Evolutionary conservation across 164 flowering plant species (phyloP).

Genomic region (Tinospora cordifolia): DNA sequence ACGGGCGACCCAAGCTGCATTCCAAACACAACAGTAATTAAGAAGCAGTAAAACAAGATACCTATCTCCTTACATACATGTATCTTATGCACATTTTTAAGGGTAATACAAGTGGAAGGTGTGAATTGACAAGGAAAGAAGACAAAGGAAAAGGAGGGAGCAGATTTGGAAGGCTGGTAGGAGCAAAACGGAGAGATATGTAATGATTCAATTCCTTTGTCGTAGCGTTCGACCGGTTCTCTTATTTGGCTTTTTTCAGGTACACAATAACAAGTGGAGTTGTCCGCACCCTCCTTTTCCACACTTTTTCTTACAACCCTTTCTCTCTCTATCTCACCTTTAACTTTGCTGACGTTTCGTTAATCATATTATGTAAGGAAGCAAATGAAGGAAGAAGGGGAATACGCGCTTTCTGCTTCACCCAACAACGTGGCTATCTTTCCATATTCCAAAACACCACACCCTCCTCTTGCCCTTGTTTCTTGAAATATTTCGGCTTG

Average conservation of each 20-base stretch:
- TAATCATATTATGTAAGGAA: background rate
- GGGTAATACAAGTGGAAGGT: no score
- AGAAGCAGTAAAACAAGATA: no score
- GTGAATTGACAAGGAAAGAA: no score
- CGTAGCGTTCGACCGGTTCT: background rate
- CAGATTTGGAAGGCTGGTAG: background rate
- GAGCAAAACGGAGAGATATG: background rate
- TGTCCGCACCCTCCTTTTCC: background rate
- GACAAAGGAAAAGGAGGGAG: no score
- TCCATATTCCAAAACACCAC: no score
- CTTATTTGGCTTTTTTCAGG: background rate
- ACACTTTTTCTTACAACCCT: background rate
- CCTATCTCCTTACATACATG: no score
- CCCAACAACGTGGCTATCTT: background rate
- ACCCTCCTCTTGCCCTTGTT: no score
- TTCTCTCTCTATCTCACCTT: background rate
- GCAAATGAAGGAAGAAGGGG: background rate
- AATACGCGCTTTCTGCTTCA: background rate
- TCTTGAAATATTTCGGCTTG: no score
- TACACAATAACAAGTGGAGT: background rate
- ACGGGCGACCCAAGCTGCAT: no score
- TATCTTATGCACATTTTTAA: no score
- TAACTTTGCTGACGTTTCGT: background rate
- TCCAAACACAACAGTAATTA: no score
- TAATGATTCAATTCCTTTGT: slow-evolving; percentile 1